Evolutionary conservation across 108 stramenopile species (phyloP), one percentile per base, ranked within the genome.

Genomic region (Conticribra guillardii): DNA sequence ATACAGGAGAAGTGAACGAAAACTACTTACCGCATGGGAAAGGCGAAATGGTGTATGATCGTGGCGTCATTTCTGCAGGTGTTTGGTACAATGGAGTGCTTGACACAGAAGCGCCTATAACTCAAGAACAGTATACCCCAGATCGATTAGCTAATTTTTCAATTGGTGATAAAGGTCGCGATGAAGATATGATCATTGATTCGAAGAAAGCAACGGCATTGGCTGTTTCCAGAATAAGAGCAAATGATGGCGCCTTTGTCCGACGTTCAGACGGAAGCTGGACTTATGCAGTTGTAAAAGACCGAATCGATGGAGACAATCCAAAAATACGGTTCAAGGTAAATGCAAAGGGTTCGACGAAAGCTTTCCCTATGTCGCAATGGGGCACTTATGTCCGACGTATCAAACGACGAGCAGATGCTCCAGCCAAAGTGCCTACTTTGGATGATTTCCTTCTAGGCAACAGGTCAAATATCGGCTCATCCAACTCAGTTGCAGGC

Each of bases 71-170:
- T 52, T 69, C 76, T 23, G 61, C 76, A 8, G 76, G 76, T 23
- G 63, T 69, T 58, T 77, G 76, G 76, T 77, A 64, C 50, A 69
- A 77, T 57, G 76, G 76, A 48, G 76, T 77, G 19, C 76, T 77
- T 50, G 76, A 77, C 63, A 77, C 76, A 3, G 76, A 77, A 59
- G 76, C 51, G 31, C 64, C 64, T 0, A 29, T 63, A 0, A 58
- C 60, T 5, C 45, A 69, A 50, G 56, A 69, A 9, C 28, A 56
- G 21, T 58, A 68, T 28, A 32, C 41, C 33, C 73, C 73, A 9
- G 50, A 65, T 49, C 44, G 49, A 34, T 45, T 76, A 47, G 17
- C 61, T n/a, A 33, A 49, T 45, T 77, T 58, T 44, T 57, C 68
- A n/a, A 48, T 77, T 51, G 76, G 76, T 32, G 76, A 77, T 61